Evolutionary conservation across 805 yeast genomes (phyloP), one percentile per base, ranked within the genome.

Genomic region (Starmerella floris): DNA sequence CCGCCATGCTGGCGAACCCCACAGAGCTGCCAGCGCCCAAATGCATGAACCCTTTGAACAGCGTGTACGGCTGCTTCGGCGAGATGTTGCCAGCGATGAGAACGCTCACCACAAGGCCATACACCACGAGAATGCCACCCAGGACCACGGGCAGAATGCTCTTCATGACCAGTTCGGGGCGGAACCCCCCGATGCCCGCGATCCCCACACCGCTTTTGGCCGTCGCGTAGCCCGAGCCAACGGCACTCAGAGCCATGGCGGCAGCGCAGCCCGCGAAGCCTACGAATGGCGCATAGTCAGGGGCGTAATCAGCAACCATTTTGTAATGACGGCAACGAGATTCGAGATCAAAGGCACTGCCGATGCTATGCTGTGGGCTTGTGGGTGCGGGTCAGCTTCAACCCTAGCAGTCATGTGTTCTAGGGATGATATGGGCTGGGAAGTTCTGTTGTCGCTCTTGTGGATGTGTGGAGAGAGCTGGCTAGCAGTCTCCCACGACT

Each of bases 221-320:
- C 3, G 97, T 88, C 45, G 98, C 99, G 53, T 85, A 79, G 48
- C 97, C 97, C 4, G 99, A 97, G 49, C 99, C 99, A n/a, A 88
- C 79, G 58, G 95, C 83, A 44, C 93, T 79, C 45, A 88, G 68
- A 21, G 83, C 73, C 83, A 84, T 83, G 39, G 95, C 94, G 37
- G 84, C 79, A 5, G 91, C 84, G 65, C 97, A 87, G 37, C 73
- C 98, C 31, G 96, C 95, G 64, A 88, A 85, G 33, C 98, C 98
- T 60, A 91, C 77, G 62, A 91, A 91, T 47, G 98, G 97, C 15
- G 98, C 96, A 64, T 81, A 91, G 25, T 77, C 77, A 38, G 98
- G 97, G 27, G 85, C 72, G 58, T 74, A 80, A 61, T 80, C 88
- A 54, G 68, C 41, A 21, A 37, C 37, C 49, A 45, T 45, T 8